These are phyloP conservation scores for Aspergillus sp. DNA, from an alignment of 2,329 filamentous ascomycete species.

Conservation along the genomic window DNA sequence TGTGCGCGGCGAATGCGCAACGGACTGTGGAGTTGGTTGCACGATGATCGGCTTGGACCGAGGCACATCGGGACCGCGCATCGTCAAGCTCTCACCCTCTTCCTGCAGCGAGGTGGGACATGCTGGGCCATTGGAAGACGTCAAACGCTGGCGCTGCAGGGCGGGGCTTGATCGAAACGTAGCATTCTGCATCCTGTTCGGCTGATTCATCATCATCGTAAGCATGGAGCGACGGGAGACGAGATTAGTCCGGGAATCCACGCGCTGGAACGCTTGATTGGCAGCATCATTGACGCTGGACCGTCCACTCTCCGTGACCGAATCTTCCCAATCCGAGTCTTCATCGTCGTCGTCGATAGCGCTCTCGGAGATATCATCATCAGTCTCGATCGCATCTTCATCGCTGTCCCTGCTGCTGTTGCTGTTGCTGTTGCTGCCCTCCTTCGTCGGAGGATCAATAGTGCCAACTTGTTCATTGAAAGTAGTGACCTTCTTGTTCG, in stretches of 20 bases:
- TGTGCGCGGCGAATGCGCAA: conserved; percentile 79
- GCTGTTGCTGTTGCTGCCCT: conserved; percentile 22
- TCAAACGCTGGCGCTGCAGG: conserved; percentile 49
- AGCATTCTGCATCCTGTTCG: conserved; percentile 63
- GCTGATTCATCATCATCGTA: conserved; percentile 79
- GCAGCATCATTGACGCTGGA: conserved; percentile 72
- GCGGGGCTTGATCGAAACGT: conserved; percentile 40
- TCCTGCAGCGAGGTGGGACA: conserved; percentile 51
- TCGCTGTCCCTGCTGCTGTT: conserved; percentile 36
- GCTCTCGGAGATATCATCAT: conserved; percentile 67
- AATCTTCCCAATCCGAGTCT: conserved; percentile 56
- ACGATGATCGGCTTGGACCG: conserved; percentile 75
- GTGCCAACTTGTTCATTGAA: conserved; percentile 70
- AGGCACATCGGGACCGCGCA: conserved; percentile 54
- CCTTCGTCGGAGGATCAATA: conserved; percentile 38
- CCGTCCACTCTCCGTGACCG: conserved; percentile 70
- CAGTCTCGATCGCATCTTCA: conserved; percentile 52
- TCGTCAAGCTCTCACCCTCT: conserved; percentile 54
- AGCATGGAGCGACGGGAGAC: conserved; percentile 81
- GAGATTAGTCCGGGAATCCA: conserved; percentile 78
- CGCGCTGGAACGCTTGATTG: conserved; percentile 65
- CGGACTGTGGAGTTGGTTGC: conserved; percentile 59
- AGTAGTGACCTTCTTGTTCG: conserved; percentile 67
- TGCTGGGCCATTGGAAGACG: conserved; percentile 60
- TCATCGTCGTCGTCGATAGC: conserved; percentile 67